Evolutionary conservation across 1,284 basidiomycete species (phyloP).

Genomic region (Vanrija pseudolonga): DNA sequence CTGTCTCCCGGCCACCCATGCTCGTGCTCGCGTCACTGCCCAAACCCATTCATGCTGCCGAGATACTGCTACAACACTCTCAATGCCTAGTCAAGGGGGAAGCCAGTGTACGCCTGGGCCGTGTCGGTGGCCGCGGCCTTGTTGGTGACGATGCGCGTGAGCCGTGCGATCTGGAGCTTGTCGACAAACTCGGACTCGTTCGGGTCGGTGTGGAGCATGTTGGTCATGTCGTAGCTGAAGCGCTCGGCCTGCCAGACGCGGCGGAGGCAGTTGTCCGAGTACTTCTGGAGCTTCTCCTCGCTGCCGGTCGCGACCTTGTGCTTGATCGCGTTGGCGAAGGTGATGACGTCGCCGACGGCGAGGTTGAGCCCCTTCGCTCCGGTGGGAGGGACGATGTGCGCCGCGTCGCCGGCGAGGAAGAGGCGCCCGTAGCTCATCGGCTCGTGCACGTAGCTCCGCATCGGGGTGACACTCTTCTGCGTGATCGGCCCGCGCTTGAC

Average conservation of each 20-base stretch:
- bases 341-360: conserved; percentile 19
- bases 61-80: too few species aligned
- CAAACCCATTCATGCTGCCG: too few species aligned
- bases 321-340: conserved; percentile 17
- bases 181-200: conserved; percentile 9
- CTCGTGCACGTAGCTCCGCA: conserved; percentile 21
- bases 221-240: conserved; percentile 23
- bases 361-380: conserved; percentile 22
- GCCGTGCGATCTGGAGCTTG: conserved; percentile 15
- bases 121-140: conserved; percentile 11
- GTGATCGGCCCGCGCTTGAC: conserved; percentile 13
- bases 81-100: conserved; percentile 2
- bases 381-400: conserved; percentile 19
- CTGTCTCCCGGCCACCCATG: too few species aligned
- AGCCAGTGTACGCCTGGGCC: conserved; percentile 18
- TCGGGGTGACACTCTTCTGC: conserved; percentile 20
- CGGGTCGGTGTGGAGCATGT: conserved; percentile 19
- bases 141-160: conserved; percentile 14
- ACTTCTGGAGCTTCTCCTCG: conserved; percentile 12
- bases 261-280: conserved; percentile 15
- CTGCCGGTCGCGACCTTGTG: conserved; percentile 14
- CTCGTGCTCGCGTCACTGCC: too few species aligned
- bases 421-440: conserved; percentile 21
- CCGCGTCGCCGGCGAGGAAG: conserved; percentile 20
- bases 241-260: conserved; percentile 24